A percentile compares a stretch with the other conserved stretches of the same genome.
Conservation (phyloP, 345 rosid genomes). For the Aurinia saxatilis region DNA sequence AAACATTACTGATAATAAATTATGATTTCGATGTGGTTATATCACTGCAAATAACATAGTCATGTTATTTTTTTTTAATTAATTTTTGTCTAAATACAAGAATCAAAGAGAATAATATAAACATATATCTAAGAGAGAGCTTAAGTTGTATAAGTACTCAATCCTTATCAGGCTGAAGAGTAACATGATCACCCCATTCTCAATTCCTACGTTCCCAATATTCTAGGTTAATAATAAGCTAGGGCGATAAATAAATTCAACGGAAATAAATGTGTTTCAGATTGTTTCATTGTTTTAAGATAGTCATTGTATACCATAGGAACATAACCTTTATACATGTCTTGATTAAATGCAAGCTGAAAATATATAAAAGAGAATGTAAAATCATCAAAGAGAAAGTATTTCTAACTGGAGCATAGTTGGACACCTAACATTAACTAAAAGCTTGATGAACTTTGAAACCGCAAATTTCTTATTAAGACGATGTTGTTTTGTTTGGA, state of each 20-base stretch:
- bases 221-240: neutral
- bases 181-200: slow-evolving; percentile 40
- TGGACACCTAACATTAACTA: too few relatives aligned
- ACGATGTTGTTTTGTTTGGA: too few relatives aligned
- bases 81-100: too few relatives aligned
- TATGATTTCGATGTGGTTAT: too few relatives aligned
- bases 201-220: slow-evolving; percentile 23
- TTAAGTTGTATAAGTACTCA: slow-evolving; percentile 14
- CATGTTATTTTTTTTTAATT: too few relatives aligned
- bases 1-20: too few relatives aligned
- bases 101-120: too few relatives aligned
- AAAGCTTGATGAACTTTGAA: too few relatives aligned
- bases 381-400: neutral
- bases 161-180: slow-evolving; percentile 35
- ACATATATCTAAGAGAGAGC: neutral
- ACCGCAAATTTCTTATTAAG: too few relatives aligned
- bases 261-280: neutral
- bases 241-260: neutral
- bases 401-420: neutral
- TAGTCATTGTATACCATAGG: slow-evolving; percentile 61
- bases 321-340: slow-evolving; percentile 61
- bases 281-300: slow-evolving; percentile 64
- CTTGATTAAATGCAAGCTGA: slow-evolving; percentile 35
- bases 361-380: neutral
- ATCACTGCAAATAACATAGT: too few relatives aligned